These are phyloP conservation scores for Trametes villosa DNA, from an alignment of 768 basidiomycete species.

Conservation along the genomic window DNA sequence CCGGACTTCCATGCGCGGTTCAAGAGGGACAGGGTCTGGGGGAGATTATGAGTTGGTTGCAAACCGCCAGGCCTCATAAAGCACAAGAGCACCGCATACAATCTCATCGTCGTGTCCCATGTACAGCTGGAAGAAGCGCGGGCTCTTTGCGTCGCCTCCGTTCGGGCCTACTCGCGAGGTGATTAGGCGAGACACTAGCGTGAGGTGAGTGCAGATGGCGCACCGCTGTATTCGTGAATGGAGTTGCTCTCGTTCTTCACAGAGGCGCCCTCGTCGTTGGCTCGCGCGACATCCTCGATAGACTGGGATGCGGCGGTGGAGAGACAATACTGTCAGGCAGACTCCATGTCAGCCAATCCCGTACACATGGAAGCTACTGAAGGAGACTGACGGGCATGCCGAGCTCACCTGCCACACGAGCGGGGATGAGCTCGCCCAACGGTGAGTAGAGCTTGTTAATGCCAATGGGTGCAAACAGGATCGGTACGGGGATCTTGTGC, in stretches of 20 bases:
- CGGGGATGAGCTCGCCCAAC: slow-evolving; percentile 50
- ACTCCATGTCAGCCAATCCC: background rate
- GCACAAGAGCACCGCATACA: slow-evolving; percentile 29
- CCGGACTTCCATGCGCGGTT: slow-evolving; percentile 51
- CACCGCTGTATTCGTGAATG: slow-evolving; percentile 39
- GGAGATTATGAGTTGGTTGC: background rate
- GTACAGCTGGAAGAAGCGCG: slow-evolving; percentile 60
- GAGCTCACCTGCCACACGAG: slow-evolving; percentile 52
- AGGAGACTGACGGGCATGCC: slow-evolving; percentile 41
- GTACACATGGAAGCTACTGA: too few species aligned
- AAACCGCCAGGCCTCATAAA: background rate
- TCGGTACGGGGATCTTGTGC: slow-evolving; percentile 52
- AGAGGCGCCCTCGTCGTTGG: slow-evolving; percentile 47
- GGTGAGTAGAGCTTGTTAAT: slow-evolving; percentile 55
- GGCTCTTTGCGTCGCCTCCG: slow-evolving; percentile 41
- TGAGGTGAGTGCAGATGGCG: background rate
- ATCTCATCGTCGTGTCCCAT: slow-evolving; percentile 59
- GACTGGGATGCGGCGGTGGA: slow-evolving; percentile 55
- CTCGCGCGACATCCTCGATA: slow-evolving; percentile 54
- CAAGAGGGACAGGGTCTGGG: slow-evolving; percentile 49
- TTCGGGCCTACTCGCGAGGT: slow-evolving; percentile 26
- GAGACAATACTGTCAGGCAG: slow-evolving; percentile 45
- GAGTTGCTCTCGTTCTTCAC: slow-evolving; percentile 43
- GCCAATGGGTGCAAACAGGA: slow-evolving; percentile 60
- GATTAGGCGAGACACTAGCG: background rate